Percentiles rank a stretch among this genome's conserved stretches.
phyloP scores from a whole-genome alignment of 2,329 filamentous ascomycete species.

The Aspergillus novofumigatus region DNA sequence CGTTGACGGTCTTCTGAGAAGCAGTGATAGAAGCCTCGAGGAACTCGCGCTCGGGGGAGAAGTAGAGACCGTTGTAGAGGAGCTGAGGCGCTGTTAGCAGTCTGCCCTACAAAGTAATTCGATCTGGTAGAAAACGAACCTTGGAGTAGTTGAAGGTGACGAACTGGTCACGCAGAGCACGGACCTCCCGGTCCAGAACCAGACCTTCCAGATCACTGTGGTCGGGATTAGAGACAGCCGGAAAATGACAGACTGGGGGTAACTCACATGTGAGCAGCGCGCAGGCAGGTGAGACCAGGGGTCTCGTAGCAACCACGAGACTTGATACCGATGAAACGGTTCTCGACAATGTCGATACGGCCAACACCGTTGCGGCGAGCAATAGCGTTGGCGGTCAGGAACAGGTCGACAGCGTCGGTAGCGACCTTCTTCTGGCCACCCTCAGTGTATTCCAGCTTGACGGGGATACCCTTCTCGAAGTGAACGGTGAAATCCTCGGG shows the following conservation, averaged over 20 bases:
- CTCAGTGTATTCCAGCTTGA: conserved; percentile 58
- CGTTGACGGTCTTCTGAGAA: conserved; percentile 58
- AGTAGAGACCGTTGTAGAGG: conserved; percentile 43
- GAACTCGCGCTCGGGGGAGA: conserved; percentile 68
- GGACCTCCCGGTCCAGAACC: conserved; percentile 64
- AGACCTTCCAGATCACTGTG: conserved; percentile 46
- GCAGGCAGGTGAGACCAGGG: conserved; percentile 31
- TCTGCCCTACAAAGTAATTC: conserved; percentile 27
- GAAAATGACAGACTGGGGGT: background rate
- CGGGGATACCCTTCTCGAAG: conserved; percentile 72
- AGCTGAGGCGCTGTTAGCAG: background rate
- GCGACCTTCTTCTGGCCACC: conserved; percentile 50
- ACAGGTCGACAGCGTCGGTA: conserved; percentile 68
- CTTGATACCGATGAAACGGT: conserved; percentile 76
- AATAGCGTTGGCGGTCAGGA: conserved; percentile 67
- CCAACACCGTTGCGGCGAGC: conserved; percentile 70
- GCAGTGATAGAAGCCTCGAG: conserved; percentile 61
- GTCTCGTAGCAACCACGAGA: conserved; percentile 74
- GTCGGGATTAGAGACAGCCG: conserved; percentile 2
- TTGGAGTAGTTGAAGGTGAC: conserved; percentile 61
- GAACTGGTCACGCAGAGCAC: conserved; percentile 67
- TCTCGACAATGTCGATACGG: conserved; percentile 78
- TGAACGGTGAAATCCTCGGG: conserved; percentile 67
- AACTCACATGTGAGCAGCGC: conserved; percentile 33
- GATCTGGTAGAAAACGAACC: conserved; percentile 54